Conservation (phyloP, 148 eudicot genomes). For the Fagopyrum tataricum region DNA sequence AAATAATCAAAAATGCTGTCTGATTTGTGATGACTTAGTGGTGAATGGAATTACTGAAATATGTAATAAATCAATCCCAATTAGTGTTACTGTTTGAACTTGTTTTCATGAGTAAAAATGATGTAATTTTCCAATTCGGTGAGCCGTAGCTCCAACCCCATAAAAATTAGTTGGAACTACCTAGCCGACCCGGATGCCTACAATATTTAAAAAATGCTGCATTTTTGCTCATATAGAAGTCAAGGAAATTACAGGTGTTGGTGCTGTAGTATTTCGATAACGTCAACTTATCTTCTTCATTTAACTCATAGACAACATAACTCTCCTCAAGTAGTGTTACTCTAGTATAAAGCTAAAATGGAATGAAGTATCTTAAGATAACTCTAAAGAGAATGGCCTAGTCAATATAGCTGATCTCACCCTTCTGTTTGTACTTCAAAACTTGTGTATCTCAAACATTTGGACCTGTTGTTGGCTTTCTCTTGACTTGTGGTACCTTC, state of each 20-base stretch:
- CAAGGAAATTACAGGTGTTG: not conserved
- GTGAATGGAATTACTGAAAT: not conserved
- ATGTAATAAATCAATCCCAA: not conserved
- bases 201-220: not conserved
- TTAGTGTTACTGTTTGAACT: too few species aligned
- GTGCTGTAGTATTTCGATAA: not conserved
- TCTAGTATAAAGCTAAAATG: not conserved
- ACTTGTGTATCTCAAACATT: constrained; percentile 1
- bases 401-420: not conserved
- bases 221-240: not conserved
- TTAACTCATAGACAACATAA: not conserved
- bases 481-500: not conserved
- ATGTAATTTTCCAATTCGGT: not conserved
- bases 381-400: not conserved
- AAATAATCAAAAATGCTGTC: not conserved
- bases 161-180: too few species aligned
- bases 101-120: not conserved
- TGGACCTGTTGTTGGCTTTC: not conserved
- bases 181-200: not conserved
- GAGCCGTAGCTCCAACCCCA: too few species aligned
- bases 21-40: not conserved
- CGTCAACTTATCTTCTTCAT: not conserved
- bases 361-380: not conserved
- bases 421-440: not conserved
- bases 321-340: not conserved